phyloP scores from a whole-genome alignment of 345 rosid species.

The Acer yangbiense region DNA sequence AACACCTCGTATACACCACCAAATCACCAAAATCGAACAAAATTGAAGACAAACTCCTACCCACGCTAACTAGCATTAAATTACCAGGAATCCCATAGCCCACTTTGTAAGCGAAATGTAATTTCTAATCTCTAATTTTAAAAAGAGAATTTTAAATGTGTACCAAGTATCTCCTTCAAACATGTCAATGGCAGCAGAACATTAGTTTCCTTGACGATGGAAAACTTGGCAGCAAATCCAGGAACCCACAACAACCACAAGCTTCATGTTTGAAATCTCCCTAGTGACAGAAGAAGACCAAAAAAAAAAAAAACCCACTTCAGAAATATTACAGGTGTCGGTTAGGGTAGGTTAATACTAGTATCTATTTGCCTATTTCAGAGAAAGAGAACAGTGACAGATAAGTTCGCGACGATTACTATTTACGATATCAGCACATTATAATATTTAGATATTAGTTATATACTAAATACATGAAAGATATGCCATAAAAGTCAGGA shows the following conservation, averaged over 20 bases:
- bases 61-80: not conserved
- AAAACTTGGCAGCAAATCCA: not conserved
- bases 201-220: not conserved
- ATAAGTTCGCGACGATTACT: not conserved
- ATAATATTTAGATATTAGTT: no score
- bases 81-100: not conserved
- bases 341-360: not conserved
- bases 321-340: not conserved
- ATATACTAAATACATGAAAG: no score
- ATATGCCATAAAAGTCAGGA: constrained; percentile 38
- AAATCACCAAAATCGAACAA: not conserved
- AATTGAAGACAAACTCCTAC: not conserved
- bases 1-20: not conserved
- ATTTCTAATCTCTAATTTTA: no score
- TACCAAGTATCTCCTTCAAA: not conserved
- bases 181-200: not conserved
- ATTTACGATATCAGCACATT: not conserved
- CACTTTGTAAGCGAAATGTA: not conserved
- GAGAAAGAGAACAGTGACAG: not conserved
- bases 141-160: no score
- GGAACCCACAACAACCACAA: not conserved
- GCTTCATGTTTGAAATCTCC: not conserved
- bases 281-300: no score
- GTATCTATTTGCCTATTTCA: not conserved
- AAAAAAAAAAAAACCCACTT: not conserved